Conservation (phyloP, 2,329 filamentous ascomycete species). For the Fusarium tuaranense region DNA sequence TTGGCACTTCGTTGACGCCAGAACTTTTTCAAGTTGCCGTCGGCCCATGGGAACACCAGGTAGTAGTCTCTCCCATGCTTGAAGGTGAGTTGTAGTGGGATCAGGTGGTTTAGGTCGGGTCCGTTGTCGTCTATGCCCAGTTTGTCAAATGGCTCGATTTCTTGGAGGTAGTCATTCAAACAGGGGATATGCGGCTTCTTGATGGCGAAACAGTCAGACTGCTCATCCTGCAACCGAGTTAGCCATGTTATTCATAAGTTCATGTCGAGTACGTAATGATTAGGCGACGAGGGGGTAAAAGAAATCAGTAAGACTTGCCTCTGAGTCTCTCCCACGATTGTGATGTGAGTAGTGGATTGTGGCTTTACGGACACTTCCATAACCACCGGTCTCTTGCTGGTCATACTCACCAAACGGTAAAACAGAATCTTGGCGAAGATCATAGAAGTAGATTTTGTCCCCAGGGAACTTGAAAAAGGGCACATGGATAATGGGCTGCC, state of each 20-base stretch:
- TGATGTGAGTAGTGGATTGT: neutral
- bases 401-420: neutral
- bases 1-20: neutral
- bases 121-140: neutral
- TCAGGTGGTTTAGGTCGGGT: neutral
- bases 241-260: neutral
- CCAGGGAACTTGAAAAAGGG: neutral
- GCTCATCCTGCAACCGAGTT: neutral
- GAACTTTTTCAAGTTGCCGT: neutral
- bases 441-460: neutral
- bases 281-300: no score
- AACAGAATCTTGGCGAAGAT: neutral
- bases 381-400: neutral
- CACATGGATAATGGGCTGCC: neutral
- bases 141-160: neutral
- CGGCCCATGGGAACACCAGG: slow-evolving; percentile 8
- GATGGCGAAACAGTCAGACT: neutral
- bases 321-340: neutral
- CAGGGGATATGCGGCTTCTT: neutral
- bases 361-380: neutral
- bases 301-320: neutral
- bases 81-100: neutral
- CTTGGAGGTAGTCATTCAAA: neutral
- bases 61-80: neutral
- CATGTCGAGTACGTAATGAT: no score